Conservation (phyloP, 2,329 filamentous ascomycete genomes). For the Colletotrichum lupini region DNA sequence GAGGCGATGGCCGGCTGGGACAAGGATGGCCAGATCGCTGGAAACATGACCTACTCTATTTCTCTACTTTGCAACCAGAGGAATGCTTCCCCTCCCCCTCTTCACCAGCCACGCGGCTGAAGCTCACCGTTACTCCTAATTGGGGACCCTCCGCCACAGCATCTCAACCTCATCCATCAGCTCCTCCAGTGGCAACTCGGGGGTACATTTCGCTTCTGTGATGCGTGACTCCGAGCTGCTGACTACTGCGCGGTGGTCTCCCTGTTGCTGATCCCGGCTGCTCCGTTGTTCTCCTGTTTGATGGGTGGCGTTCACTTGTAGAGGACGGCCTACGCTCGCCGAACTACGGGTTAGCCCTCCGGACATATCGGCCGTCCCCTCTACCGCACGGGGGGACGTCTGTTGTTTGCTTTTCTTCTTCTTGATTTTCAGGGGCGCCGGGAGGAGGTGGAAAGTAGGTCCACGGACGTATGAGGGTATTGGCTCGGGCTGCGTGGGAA, state of each 20-base stretch:
- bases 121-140: background rate
- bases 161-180: slow-evolving; percentile 33
- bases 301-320: background rate
- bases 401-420: background rate
- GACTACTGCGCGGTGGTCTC: background rate
- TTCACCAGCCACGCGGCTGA: background rate
- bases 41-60: background rate
- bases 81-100: background rate
- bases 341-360: background rate
- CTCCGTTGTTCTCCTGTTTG: background rate
- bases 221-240: background rate
- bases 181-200: slow-evolving; percentile 21
- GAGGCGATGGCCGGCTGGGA: background rate
- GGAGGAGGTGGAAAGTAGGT: background rate
- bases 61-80: background rate
- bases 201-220: background rate
- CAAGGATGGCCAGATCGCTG: background rate
- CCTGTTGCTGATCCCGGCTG: background rate
- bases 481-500: background rate
- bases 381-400: background rate
- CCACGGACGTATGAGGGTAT: background rate
- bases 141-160: slow-evolving; percentile 24
- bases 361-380: background rate
- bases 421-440: background rate
- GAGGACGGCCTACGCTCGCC: background rate